Base-by-base conservation (phyloP, 1,284 basidiomycete species). In the Farysia itapuensis region DNA sequence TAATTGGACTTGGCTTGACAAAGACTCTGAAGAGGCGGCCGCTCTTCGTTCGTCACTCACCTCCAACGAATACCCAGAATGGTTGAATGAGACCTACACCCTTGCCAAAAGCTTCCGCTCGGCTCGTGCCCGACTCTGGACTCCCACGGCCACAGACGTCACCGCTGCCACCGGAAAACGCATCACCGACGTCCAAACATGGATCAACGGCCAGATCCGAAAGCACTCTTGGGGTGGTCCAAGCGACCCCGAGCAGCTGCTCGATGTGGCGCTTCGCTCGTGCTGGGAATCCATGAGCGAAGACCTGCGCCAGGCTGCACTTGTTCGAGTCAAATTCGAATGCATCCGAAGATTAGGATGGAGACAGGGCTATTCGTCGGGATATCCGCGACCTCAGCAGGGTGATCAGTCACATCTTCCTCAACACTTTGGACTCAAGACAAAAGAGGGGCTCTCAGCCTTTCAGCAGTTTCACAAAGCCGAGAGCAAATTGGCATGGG, bases 361-460 rank as follows among this genome's bases (percentile, higher is more conserved):
- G 74, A 52, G 74, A 28, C 49, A 59, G 9, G 74, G 74, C 26
- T 75, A 58, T 39, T 68, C 72, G 19, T 59, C 70, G 2, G 74
- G 72, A 28, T 74, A 58, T 40, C 74, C 74, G 8, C 43, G 43
- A 16, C 50, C 52, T 19, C 35, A 25, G 18, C 15, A 28, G 6
- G 35, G 26, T 20, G 40, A 57, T 26, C 35, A 31, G 14, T 47
- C 49, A 6, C 46, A 47, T 30, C 35, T 59, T 2, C 58, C 44
- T 4, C 35, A 28, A 11, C 33, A 57, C 16, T 36, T 58, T 14
- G 57, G 50, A 19, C 21, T 15, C 3, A 6, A 19, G 9, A 51
- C 44, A 14, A 39, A 45, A 5, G 40, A 56, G 20, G 50, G 52
- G 7, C 43, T 44, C 44, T 45, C 40, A 2, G 61, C 59, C 11